Percentiles rank a stretch among this genome's conserved stretches.
phyloP scores from a whole-genome alignment of 169 alveolate genomes.

The Pseudocohnilembus persalinus region DNA sequence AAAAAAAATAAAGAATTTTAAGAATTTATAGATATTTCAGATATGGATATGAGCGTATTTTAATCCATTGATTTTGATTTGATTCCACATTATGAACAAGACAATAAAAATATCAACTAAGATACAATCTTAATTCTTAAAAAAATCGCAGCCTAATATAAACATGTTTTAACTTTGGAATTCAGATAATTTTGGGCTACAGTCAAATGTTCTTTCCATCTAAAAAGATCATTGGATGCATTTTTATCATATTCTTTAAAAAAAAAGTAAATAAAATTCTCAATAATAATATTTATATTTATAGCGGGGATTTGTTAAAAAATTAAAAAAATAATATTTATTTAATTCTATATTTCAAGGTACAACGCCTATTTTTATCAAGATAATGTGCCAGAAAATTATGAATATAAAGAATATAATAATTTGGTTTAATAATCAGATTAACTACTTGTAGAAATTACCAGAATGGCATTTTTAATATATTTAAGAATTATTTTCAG shows the following conservation, averaged over 20 bases:
- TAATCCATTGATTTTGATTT: no score
- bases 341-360: neutral
- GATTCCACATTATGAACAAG: no score
- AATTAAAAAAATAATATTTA: no score
- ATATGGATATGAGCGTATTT: no score
- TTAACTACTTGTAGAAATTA: neutral
- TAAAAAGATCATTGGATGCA: neutral
- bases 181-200: neutral
- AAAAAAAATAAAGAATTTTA: no score
- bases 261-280: neutral
- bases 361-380: neutral
- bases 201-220: neutral
- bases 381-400: neutral
- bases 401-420: neutral
- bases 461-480: neutral
- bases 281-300: no score
- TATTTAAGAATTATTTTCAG: neutral
- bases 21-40: no score
- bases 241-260: neutral
- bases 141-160: neutral
- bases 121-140: neutral
- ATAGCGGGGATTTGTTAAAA: no score
- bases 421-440: no score
- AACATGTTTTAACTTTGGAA: neutral
- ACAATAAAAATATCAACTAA: no score